Conservation (phyloP, 805 yeast genomes). For the Tetrapisispora iriomotensis region DNA sequence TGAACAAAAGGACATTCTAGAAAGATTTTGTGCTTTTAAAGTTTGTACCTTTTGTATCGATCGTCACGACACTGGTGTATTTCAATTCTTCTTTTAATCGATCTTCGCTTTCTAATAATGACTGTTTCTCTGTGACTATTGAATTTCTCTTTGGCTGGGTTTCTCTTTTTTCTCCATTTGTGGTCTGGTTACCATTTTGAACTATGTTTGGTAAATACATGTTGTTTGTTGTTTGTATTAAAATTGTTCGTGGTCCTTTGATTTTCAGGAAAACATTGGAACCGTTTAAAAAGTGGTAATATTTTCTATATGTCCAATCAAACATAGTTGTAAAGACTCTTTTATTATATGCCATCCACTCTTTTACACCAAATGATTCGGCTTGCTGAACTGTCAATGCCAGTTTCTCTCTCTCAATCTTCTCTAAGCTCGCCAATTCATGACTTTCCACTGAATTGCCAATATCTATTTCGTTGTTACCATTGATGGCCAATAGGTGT, state of each 20-base stretch:
- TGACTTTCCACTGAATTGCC: conserved; percentile 9
- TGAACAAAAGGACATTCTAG: no score
- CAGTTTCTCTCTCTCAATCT: no score
- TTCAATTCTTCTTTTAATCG: conserved; percentile 5
- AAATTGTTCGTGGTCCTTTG: conserved; percentile 27
- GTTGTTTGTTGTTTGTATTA: conserved; percentile 19
- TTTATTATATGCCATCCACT: background rate
- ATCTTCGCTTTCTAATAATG: conserved; percentile 2
- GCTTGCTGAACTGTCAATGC: background rate
- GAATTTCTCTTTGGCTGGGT: conserved; percentile 1
- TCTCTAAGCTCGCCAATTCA: background rate
- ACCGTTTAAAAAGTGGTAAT: conserved; percentile 13
- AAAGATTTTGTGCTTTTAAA: conserved; percentile 18
- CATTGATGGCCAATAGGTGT: conserved; percentile 25
- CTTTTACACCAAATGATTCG: background rate
- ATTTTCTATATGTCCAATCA: conserved; percentile 8
- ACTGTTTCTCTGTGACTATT: background rate
- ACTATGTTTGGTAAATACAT: background rate
- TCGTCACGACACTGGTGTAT: conserved; percentile 19
- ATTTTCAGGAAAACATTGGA: conserved; percentile 20
- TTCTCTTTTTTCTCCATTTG: no score
- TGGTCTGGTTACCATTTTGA: background rate
- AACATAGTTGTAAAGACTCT: background rate
- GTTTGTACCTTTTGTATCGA: conserved; percentile 14
- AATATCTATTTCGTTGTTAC: conserved; percentile 23